Conservation (phyloP, 108 stramenopile species). For the Licmophora abbreviata region DNA sequence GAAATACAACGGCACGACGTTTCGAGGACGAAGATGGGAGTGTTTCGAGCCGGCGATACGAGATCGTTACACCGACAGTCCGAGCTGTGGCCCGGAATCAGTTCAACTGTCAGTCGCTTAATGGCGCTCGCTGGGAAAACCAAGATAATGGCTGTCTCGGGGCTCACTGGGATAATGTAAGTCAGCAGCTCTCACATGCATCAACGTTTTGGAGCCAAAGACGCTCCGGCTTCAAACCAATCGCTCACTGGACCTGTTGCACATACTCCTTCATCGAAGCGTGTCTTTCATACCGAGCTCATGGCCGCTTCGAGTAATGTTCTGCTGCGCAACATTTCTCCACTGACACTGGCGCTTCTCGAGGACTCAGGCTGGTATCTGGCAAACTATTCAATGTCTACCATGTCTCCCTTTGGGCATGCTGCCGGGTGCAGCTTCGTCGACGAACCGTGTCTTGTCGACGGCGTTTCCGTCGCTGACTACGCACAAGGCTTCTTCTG, state of each 20-base stretch:
- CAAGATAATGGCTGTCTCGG: constrained; percentile 72
- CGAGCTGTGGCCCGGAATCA: constrained; percentile 73
- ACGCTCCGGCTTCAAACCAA: too few species aligned
- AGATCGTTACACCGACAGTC: constrained; percentile 73
- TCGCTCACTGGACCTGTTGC: constrained; percentile 65
- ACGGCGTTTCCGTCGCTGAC: constrained; percentile 19
- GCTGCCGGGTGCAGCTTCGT: constrained; percentile 80
- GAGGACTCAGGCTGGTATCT: constrained; percentile 84
- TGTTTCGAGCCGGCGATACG: constrained; percentile 63
- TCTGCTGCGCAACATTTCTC: constrained; percentile 61
- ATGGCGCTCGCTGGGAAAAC: constrained; percentile 35
- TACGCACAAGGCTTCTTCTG: constrained; percentile 18
- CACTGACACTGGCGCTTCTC: constrained; percentile 66
- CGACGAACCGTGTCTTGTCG: constrained; percentile 41
- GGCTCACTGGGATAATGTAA: constrained; percentile 25
- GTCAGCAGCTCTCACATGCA: too few species aligned
- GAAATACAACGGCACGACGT: constrained; percentile 40
- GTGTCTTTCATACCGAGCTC: constrained; percentile 61
- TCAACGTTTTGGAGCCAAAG: too few species aligned
- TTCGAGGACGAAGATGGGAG: constrained; percentile 61
- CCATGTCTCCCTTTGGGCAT: constrained; percentile 52
- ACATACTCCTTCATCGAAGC: constrained; percentile 69
- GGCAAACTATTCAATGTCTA: constrained; percentile 47
- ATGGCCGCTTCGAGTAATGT: constrained; percentile 63
- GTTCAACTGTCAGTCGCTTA: constrained; percentile 71